Conservation (phyloP, 768 basidiomycete genomes). For the Gloeostereum incarnatum region DNA sequence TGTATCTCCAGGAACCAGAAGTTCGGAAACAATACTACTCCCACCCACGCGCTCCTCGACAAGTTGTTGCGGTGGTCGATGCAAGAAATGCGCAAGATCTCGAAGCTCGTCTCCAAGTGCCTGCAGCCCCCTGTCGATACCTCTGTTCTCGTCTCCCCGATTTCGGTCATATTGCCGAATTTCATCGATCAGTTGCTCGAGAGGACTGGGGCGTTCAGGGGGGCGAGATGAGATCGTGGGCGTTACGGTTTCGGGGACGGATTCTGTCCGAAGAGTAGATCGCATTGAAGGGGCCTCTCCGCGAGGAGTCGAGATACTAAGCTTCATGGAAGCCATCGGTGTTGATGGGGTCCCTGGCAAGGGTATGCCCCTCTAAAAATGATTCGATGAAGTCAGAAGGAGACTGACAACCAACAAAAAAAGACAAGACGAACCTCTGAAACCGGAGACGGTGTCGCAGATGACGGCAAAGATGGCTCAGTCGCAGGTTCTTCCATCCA, state of each 20-base stretch:
- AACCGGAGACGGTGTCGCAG: constrained; percentile 10
- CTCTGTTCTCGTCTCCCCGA: constrained; percentile 54
- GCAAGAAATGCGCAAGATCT: constrained; percentile 50
- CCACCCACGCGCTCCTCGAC: constrained; percentile 3
- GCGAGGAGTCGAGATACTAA: constrained; percentile 41
- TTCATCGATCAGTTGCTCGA: constrained; percentile 45
- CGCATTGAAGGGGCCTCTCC: constrained; percentile 39
- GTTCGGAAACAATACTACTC: no score
- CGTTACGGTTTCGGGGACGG: constrained; percentile 34
- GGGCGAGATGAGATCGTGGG: constrained; percentile 29
- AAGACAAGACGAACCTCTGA: constrained; percentile 16
- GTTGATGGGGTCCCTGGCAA: neutral
- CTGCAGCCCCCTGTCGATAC: constrained; percentile 57
- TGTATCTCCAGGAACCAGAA: neutral
- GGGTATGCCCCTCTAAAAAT: constrained; percentile 1
- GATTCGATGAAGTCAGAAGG: constrained; percentile 1
- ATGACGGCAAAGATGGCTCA: constrained; percentile 10
- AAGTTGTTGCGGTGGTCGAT: constrained; percentile 19
- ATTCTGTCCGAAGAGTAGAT: constrained; percentile 32
- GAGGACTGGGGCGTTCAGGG: constrained; percentile 17
- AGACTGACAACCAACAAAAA: neutral
- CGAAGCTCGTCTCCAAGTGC: constrained; percentile 62
- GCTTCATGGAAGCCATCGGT: constrained; percentile 23
- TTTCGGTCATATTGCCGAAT: constrained; percentile 43
- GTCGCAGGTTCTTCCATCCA: constrained; percentile 17